Evolutionary conservation across 257 asterid species (phyloP).

Genomic region (Solanum lignicaule): DNA sequence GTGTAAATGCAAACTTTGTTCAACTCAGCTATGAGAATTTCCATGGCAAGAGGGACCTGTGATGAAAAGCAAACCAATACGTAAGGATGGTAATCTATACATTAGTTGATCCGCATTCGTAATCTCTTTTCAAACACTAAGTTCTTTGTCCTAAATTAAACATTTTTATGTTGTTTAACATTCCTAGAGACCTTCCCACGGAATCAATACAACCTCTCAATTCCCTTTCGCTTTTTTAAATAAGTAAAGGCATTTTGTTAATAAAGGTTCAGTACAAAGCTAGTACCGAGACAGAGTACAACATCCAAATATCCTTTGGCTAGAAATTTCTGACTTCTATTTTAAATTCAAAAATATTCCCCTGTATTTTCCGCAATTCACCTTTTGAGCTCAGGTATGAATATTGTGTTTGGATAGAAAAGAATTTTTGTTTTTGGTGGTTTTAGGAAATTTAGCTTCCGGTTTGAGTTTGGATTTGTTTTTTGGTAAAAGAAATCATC

Average conservation of each 20-base stretch:
- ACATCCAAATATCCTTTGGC: background rate
- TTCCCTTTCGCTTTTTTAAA: background rate
- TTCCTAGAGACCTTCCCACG: background rate
- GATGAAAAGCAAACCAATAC: background rate
- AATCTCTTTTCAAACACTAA: background rate
- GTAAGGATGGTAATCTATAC: background rate
- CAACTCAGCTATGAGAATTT: constrained; percentile 66
- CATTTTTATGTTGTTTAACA: background rate
- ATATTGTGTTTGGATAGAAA: background rate
- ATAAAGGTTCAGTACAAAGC: background rate
- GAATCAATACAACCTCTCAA: background rate
- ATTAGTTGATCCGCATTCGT: background rate
- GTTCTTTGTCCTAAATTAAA: background rate
- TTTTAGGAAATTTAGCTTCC: background rate
- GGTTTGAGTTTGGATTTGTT: background rate
- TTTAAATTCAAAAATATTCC: background rate
- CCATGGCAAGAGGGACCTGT: constrained; percentile 74
- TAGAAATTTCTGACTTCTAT: background rate
- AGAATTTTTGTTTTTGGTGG: background rate
- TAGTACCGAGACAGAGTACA: background rate
- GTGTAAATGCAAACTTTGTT: constrained; percentile 79
- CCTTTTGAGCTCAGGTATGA: background rate
- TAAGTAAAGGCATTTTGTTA: background rate
- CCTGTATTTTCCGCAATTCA: background rate
- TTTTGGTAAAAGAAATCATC: background rate